Evolutionary conservation across 1,139 yeast species (phyloP).

Genomic region (Blastobotrys illinoisensis): DNA sequence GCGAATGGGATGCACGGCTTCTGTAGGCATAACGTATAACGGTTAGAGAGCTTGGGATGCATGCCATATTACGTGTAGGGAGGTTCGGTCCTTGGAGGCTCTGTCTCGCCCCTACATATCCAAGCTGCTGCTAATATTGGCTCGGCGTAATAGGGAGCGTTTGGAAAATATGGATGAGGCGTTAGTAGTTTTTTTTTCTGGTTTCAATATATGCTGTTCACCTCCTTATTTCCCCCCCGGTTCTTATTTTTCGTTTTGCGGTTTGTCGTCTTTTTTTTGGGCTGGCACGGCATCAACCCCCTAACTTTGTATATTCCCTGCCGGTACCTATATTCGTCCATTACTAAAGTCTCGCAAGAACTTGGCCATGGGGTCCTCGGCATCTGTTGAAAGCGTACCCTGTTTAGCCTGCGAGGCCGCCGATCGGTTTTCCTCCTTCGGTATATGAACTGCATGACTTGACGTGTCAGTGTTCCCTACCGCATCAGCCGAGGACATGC

Average conservation of each 20-base stretch:
- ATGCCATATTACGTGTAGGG: neutral
- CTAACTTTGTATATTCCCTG: neutral
- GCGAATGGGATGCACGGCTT: neutral
- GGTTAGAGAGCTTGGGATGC: neutral
- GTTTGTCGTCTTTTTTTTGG: too few species aligned
- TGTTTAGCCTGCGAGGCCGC: neutral
- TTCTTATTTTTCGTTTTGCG: too few species aligned
- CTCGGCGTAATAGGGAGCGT: neutral
- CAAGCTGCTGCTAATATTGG: neutral
- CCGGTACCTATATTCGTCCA: neutral
- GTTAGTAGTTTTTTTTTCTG: too few species aligned
- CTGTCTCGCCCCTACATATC: neutral
- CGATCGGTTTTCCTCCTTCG: neutral
- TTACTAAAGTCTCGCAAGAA: neutral
- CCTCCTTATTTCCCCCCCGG: too few species aligned
- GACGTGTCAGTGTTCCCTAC: neutral
- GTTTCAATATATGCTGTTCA: too few species aligned
- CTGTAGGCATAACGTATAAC: neutral
- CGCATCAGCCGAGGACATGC: conserved; percentile 3
- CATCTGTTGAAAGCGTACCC: neutral
- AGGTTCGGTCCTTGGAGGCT: neutral
- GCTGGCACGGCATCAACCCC: neutral
- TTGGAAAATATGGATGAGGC: neutral
- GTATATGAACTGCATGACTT: neutral
- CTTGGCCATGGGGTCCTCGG: neutral